Conservation (phyloP, 108 stramenopile species). For the Chaetoceros tenuissimus region DNA sequence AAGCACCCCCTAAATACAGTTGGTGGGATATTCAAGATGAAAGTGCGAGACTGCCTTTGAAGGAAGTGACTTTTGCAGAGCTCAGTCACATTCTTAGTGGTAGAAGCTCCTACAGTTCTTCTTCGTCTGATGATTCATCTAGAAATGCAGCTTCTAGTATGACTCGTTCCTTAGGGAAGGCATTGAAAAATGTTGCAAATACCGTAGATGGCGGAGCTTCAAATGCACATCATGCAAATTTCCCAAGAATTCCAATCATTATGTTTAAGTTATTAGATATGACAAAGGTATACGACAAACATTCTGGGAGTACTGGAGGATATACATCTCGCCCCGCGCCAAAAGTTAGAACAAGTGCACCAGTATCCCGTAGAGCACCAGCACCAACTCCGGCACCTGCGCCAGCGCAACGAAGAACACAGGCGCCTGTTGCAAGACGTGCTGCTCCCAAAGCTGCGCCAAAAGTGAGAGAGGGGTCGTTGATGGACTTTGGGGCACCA, state of each 20-base stretch:
- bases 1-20: slow-evolving; percentile 24
- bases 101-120: slow-evolving; percentile 8
- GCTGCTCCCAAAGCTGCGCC: slow-evolving; percentile 11
- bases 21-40: slow-evolving; percentile 92
- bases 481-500: slow-evolving; percentile 65
- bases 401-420: slow-evolving; percentile 2
- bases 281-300: slow-evolving; percentile 40
- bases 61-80: slow-evolving; percentile 46
- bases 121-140: slow-evolving; percentile 20
- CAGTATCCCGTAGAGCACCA: not conserved
- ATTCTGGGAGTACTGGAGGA: no score
- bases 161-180: slow-evolving; percentile 70
- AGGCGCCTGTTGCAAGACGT: slow-evolving; percentile 4
- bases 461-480: slow-evolving; percentile 18
- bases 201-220: slow-evolving; percentile 19
- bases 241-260: slow-evolving; percentile 49
- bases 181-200: slow-evolving; percentile 51
- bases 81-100: slow-evolving; percentile 42
- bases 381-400: not conserved
- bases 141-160: slow-evolving; percentile 75
- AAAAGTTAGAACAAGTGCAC: slow-evolving; percentile 1
- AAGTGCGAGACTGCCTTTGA: slow-evolving; percentile 71
- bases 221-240: slow-evolving; percentile 17
- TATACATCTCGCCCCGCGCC: no score
- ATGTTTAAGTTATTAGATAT: slow-evolving; percentile 80